Base-by-base conservation (phyloP, 2,329 filamentous ascomycete genomes). In the Diplodia corticola region DNA sequence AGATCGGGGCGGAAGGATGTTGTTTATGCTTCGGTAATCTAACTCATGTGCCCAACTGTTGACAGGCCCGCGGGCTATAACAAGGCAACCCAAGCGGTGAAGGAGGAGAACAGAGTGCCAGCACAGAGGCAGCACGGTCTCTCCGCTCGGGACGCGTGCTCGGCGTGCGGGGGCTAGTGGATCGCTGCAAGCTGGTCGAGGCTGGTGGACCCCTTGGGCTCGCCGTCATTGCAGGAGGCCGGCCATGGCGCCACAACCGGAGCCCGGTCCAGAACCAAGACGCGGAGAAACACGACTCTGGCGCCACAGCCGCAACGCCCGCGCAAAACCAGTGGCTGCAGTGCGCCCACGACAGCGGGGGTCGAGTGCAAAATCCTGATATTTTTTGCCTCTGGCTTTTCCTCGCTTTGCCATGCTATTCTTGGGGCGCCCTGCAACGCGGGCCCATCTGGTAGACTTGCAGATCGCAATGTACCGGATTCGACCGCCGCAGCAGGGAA, bases 211-310 rank as follows among this genome's bases (percentile, higher is more conserved):
- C 10, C 30, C 10, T 7, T 2, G 30, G 30, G 30, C 30, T 33
- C 30, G 57, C 57, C 40, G 57, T 35, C 57, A 60, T 33, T 35
- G 57, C 57, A 35, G 57, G 24, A 13, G 30, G 7, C 37, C 10
- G 37, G 37, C 55, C 40, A 20, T 60, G 55, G 55, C 55, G 55
- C 57, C 57, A 61, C 57, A 61, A 13, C 57, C 57, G 57, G 37
- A 46, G 55, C 55, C 37, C 40, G 28, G 26, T 40, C 22, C 33
- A 40, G 35, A 20, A 24, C 24, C 37, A 48, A 30, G 55, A 26
- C 48, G 55, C 55, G 40, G 37, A 48, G 55, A 28, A 30, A 48
- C 37, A 28, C 10, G n/a, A 24, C 55, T 2, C n/a, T 20, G 37
- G 55, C 55, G 55, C 55, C 55, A 60, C 55, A 60, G 37, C 55